A percentile compares a stretch with the other conserved stretches of the same genome.
Evolutionary conservation across 2,329 filamentous ascomycete species (phyloP).

Genomic region (Neopestalotiopsis sp.): DNA sequence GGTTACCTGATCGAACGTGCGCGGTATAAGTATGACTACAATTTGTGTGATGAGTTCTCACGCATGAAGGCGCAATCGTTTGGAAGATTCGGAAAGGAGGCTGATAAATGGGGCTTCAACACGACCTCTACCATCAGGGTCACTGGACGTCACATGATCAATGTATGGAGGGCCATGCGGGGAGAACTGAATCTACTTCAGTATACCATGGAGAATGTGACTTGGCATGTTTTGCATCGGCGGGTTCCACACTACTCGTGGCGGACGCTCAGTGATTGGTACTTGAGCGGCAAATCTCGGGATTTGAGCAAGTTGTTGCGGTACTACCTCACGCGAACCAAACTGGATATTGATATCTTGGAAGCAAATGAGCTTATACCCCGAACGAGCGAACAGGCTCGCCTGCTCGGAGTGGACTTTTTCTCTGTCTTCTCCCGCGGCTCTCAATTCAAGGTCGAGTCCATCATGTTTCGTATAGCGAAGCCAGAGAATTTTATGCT

Average conservation of each 20-base stretch:
- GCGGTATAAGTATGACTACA: slow-evolving; percentile 83
- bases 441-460: slow-evolving; percentile 98
- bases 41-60: slow-evolving; percentile 90
- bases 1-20: slow-evolving; percentile 94
- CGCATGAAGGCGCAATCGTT: slow-evolving; percentile 85
- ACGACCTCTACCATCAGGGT: slow-evolving; percentile 90
- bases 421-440: slow-evolving; percentile 94
- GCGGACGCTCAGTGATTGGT: slow-evolving; percentile 82
- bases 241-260: slow-evolving; percentile 89
- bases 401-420: slow-evolving; percentile 92
- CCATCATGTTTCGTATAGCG: slow-evolving; percentile 97
- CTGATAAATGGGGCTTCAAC: slow-evolving; percentile 91
- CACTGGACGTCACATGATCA: slow-evolving; percentile 96
- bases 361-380: slow-evolving; percentile 88
- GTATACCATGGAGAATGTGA: slow-evolving; percentile 96
- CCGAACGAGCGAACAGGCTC: slow-evolving; percentile 91
- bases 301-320: slow-evolving; percentile 77
- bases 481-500: slow-evolving; percentile 95
- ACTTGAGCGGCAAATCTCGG: slow-evolving; percentile 68
- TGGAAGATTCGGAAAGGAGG: slow-evolving; percentile 83
- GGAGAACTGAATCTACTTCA: slow-evolving; percentile 90
- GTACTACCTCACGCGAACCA: slow-evolving; percentile 78
- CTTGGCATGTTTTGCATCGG: slow-evolving; percentile 86
- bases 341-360: slow-evolving; percentile 87
- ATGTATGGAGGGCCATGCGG: slow-evolving; percentile 95